Base-by-base conservation (phyloP, 140 eudicot species). In the Senecio squalidus region DNA sequence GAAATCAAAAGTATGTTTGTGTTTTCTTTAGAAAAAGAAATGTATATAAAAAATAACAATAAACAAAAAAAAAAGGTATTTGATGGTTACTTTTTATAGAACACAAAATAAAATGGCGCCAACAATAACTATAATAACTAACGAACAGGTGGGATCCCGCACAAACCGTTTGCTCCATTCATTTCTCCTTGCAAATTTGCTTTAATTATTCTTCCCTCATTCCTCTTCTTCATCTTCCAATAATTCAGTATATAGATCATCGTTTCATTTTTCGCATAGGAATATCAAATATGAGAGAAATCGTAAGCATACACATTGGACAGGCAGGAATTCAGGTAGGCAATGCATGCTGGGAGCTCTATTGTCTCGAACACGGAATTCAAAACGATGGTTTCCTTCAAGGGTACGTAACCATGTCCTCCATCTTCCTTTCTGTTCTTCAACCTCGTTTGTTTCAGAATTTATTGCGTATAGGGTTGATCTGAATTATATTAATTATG, bases 241-340 rank as follows among this genome's bases (percentile, higher is more conserved):
- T 10, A 36, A 23, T 65, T 65, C 48, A 21, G 15, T 48, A 39
- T 55, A 36, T 8, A 9, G 36, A 34, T 34, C n/a, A 34, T 34
- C 40, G 40, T 17, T 29, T 20, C 48, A 40, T 24, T 23, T 33
- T 48, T 39, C 15, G 40, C 4, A 48, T 22, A 40, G 47, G 4
- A 36, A 36, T 46, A 54, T 10, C 55, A 41, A 47, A 62, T 9
- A 82, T 82, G 89, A 75, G 89, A 65, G 89, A 82, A 34, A 76
- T 82, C 65, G 82, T 82, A 21, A 82, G 89, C 69, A 55, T 82
- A 36, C 89, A 82, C 68, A 82, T 82, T 33, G 89, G 89, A 23
- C 89, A 82, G 41, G 89, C 89, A 28, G 89, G 89, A 11, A 82
- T 82, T 78, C 89, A 82, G 78, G 89, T 82, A 9, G 89, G 89